These are phyloP conservation scores for Pseudogymnoascus sp. DNA, from an alignment of 2,329 filamentous ascomycete genomes.

Conservation along the genomic window DNA sequence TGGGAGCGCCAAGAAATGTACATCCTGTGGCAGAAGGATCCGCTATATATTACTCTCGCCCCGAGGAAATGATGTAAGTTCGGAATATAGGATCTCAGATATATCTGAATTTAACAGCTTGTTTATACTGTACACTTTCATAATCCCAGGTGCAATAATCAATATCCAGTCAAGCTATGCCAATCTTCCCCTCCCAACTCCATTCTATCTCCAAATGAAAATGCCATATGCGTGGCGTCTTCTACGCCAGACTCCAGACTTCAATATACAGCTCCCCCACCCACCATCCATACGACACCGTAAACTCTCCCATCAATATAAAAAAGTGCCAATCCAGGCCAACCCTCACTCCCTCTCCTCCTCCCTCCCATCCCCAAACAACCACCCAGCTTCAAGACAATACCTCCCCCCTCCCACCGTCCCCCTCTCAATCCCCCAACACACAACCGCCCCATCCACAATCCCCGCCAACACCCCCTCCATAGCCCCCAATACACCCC, in stretches of 20 bases:
- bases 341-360: neutral
- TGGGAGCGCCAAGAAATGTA: neutral
- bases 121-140: neutral
- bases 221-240: neutral
- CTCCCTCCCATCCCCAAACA: conserved; percentile 63
- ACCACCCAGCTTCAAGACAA: conserved; percentile 80
- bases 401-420: conserved; percentile 65
- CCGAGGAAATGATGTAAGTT: neutral
- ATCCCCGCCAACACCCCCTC: conserved; percentile 82
- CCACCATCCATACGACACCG: neutral
- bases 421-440: conserved; percentile 82
- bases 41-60: conserved; percentile 1
- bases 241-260: neutral
- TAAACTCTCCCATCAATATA: neutral
- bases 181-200: neutral
- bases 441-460: conserved; percentile 80
- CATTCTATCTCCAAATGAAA: neutral
- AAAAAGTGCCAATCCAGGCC: neutral
- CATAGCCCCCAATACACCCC: conserved; percentile 84
- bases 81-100: neutral
- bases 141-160: neutral
- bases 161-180: neutral
- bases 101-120: neutral
- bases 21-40: conserved; percentile 10
- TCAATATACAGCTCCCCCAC: neutral